Evolutionary conservation across 2,329 filamentous ascomycete genomes (phyloP).

Genomic region (Beauveria rudraprayagi): DNA sequence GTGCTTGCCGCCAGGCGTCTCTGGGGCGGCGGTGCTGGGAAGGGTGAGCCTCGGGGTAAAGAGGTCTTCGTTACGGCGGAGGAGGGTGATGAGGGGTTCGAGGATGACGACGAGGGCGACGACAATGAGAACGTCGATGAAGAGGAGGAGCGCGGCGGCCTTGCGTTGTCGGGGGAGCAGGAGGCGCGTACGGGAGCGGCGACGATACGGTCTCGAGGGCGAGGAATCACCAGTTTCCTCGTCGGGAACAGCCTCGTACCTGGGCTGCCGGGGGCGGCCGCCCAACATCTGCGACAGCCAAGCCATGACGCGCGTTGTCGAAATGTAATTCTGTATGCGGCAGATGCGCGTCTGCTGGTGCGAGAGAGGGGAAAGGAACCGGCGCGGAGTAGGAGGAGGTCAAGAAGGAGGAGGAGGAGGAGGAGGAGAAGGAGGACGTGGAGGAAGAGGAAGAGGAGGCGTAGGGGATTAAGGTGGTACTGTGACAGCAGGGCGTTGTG

Average conservation of each 20-base stretch:
- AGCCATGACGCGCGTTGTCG: conserved; percentile 7
- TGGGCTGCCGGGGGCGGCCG: neutral
- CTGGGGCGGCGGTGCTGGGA: conserved; percentile 42
- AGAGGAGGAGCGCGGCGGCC: conserved; percentile 46
- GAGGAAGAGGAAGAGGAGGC: neutral
- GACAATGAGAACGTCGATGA: conserved; percentile 57
- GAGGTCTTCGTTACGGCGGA: conserved; percentile 38
- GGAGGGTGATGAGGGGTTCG: conserved; percentile 62
- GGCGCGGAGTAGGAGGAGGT: neutral
- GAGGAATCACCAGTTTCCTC: conserved; percentile 5
- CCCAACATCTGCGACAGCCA: conserved; percentile 4
- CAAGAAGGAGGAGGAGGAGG: neutral
- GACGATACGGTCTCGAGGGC: conserved; percentile 4
- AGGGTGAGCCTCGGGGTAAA: conserved; percentile 21
- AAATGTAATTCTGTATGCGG: neutral
- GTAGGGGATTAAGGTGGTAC: neutral
- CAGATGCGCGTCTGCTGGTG: neutral
- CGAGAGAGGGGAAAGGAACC: neutral
- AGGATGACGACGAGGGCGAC: conserved; percentile 58
- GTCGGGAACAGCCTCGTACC: conserved; percentile 3
- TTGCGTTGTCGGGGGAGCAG: conserved; percentile 11
- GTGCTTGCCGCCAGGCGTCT: conserved; percentile 62
- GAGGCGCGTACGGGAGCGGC: conserved; percentile 7
- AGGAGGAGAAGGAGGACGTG: neutral
- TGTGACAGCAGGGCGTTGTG: neutral